phyloP scores from a whole-genome alignment of 371 early-diverging fungal genomes.

The Zopfochytrium polystomum region DNA sequence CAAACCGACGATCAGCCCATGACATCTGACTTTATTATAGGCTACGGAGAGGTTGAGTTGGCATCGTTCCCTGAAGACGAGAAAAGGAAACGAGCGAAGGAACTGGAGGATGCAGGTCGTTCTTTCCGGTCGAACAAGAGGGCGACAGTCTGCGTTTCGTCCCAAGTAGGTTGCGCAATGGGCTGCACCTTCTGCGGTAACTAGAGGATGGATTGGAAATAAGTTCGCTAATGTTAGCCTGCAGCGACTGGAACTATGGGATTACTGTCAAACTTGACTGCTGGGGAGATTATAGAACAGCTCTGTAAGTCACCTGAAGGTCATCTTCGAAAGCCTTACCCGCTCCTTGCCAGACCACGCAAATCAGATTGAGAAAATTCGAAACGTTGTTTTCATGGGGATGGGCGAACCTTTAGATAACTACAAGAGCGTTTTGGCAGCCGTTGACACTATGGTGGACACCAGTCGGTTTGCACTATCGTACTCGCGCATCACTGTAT shows the following conservation, averaged over 20 bases:
- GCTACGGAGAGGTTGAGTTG: conserved; percentile 45
- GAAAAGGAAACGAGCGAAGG: conserved; percentile 15
- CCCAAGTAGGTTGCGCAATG: conserved; percentile 86
- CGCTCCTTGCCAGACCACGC: conserved; percentile 35
- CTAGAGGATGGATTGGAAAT: not conserved
- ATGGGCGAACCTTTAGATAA: conserved; percentile 86
- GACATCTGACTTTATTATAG: conserved; percentile 10
- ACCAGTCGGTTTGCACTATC: conserved; percentile 59
- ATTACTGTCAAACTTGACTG: conserved; percentile 69
- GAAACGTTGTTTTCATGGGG: conserved; percentile 90
- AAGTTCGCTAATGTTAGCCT: not conserved
- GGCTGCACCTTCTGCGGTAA: conserved; percentile 80
- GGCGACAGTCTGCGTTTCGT: conserved; percentile 83
- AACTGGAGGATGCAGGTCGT: conserved; percentile 22
- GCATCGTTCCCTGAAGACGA: conserved; percentile 44
- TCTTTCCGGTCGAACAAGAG: conserved; percentile 50
- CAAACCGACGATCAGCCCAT: not conserved
- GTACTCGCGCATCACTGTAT: conserved; percentile 75
- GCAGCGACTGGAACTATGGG: conserved; percentile 85
- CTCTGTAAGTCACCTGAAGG: conserved; percentile 35
- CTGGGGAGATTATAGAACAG: conserved; percentile 85
- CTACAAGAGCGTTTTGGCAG: conserved; percentile 69
- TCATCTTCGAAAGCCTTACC: not conserved
- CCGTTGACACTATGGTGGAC: conserved; percentile 72
- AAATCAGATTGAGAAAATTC: conserved; percentile 53